Percentiles rank a stretch among this genome's conserved stretches.
These are phyloP conservation scores for Saturnispora gosingensis DNA, from an alignment of 805 yeast species.

Conservation along the genomic window DNA sequence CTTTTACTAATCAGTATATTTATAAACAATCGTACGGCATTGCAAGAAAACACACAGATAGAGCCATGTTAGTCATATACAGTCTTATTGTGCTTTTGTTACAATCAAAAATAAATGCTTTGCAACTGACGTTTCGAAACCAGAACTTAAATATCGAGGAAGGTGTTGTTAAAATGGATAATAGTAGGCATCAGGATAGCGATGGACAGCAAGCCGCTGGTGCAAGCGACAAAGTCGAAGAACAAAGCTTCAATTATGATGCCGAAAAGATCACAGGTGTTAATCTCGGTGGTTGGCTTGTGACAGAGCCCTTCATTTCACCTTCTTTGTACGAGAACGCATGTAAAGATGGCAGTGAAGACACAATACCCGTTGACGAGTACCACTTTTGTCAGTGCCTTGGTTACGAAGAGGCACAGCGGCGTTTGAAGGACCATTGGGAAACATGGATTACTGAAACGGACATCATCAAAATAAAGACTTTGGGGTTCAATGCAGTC, in stretches of 20 bases:
- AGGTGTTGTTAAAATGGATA: not conserved
- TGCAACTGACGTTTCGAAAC: not conserved
- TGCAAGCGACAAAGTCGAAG: not conserved
- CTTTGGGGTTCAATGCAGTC: conserved; percentile 62
- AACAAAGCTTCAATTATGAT: conserved; percentile 15
- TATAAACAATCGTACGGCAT: not conserved
- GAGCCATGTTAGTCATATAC: not conserved
- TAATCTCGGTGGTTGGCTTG: conserved; percentile 64
- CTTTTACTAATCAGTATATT: not conserved
- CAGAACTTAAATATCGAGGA: not conserved
- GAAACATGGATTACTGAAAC: conserved; percentile 46
- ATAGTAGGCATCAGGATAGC: too few relatives aligned
- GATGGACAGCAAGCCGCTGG: not conserved
- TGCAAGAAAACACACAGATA: not conserved
- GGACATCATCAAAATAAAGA: conserved; percentile 44
- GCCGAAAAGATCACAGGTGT: conserved; percentile 33
- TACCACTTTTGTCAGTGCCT: conserved; percentile 41
- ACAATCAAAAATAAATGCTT: not conserved
- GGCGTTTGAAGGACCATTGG: conserved; percentile 45
- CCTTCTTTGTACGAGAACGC: conserved; percentile 46
- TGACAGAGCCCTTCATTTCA: conserved; percentile 61
- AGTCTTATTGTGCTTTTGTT: not conserved
- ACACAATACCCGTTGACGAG: conserved; percentile 49
- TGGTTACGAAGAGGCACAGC: conserved; percentile 38
- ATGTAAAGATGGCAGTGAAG: conserved; percentile 7